Base-by-base conservation (phyloP, 2,329 filamentous ascomycete species). In the Thelonectria rubi region DNA sequence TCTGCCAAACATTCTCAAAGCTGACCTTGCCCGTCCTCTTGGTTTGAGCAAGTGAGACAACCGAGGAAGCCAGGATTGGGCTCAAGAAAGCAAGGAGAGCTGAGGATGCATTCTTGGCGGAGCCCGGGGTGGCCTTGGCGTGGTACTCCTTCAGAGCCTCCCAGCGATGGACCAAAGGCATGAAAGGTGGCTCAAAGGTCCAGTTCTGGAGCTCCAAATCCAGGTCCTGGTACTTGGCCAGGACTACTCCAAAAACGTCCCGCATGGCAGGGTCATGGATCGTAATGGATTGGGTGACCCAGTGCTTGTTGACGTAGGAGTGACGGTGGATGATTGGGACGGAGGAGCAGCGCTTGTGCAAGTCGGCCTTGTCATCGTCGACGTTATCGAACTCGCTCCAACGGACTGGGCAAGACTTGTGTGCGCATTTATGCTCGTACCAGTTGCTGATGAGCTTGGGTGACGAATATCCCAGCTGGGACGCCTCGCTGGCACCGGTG, bases 101-200 rank as follows among this genome's bases (percentile, higher is more conserved):
- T 0, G 55, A 32, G 3, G 55, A 40, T 2, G 62, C 58, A 37
- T 64, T 65, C 30, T 55, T 64, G 2, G 12, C 17, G 2, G 50
- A 8, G 9, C 64, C 61, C 2, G 20, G 17, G 14, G 40, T 14
- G 18, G 32, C 34, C 12, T 20, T 15, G 9, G 17, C 12, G 15
- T 59, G 55, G 21, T 64, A 37, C 10, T 32, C 42, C 51, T 65
- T 65, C 14, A 65, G 39, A 2, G 45, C 26, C 9, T 74, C 70
- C 76, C 76, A 78, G 26, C 76, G 73, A 55, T 78, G 76, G 4
- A 78, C 75, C 12, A 79, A 58, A 9, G 75, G 72, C 63, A 69
- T 69, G 65, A 74, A 77, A 0, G 75, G 75, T 2, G 69, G 65
- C 7, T 58, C 24, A 60, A 78, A 78, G 8, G 72, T 75, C 72